Evolutionary conservation across 176 grass and related monocot species (phyloP), one percentile per base, ranked within the genome.

Genomic region (Saccharum spontaneum): DNA sequence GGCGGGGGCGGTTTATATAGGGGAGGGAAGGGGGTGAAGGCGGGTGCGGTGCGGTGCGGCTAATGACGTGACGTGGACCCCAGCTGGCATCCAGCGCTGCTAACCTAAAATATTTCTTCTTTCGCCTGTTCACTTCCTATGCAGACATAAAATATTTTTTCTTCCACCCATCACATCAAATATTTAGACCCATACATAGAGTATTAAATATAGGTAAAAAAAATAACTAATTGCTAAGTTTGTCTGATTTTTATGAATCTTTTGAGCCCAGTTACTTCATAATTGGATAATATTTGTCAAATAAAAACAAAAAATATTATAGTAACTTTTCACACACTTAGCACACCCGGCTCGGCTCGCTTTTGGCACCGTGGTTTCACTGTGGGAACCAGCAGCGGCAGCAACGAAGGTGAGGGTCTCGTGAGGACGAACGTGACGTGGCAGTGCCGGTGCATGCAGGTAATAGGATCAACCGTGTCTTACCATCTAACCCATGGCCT

Each of bases 1-100:
- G 52, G 18, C 17, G 7, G 41, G 10, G 7, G 3, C 1, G 73
- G 49, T n/a, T 68, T 83, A 83, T 86, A 79, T 83, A 86, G 8
- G 8, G 13, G 14, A 16, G 2, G 8, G 8, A n/a, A 4, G 20
- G 7, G 55, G 18, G 9, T 0, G 5, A 20, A 13, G 13, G 11
- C 41, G 23, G 10, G 28, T 7, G 28, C 28, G 28, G 28, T 28
- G 24, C 45, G 55, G 71, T 14, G 49, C 69, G 57, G 41, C 7
- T 33, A 44, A 30, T 69, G 60, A 18, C 40, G 39, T 43, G 64
- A 57, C 36, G 66, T 73, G 67, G 88, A 80, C 20, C 73, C 79
- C 79, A 15, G 2, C 7, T 69, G 64, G 18, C 84, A 13, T 82
- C 79, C 1, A 0, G 8, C 64, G 43, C 3, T 57, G 57, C 57